Evolutionary conservation across 2,329 filamentous ascomycete species (phyloP).

Genomic region (Cytospora mali): DNA sequence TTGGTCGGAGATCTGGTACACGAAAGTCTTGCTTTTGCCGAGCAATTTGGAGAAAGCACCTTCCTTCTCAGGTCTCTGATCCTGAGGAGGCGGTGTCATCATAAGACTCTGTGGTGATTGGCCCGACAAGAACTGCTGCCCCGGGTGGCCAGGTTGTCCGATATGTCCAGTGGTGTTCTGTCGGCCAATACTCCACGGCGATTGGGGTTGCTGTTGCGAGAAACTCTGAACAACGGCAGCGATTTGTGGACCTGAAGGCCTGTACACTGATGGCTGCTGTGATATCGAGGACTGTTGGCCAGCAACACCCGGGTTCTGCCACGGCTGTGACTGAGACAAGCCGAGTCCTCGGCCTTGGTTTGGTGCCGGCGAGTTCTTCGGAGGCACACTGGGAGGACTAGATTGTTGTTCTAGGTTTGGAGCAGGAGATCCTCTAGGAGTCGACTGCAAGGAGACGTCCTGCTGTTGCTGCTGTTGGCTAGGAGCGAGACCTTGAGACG

Average conservation of each 20-base stretch:
- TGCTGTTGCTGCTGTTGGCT: slow-evolving; percentile 18
- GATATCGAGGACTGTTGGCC: slow-evolving; percentile 5
- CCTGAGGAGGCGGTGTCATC: slow-evolving; percentile 22
- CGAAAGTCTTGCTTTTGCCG: slow-evolving; percentile 28
- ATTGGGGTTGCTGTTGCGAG: slow-evolving; percentile 15
- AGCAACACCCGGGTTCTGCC: slow-evolving; percentile 3
- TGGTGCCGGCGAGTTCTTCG: slow-evolving; percentile 17
- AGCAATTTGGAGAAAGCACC: slow-evolving; percentile 29
- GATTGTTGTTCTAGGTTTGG: slow-evolving; percentile 20
- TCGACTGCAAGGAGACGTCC: slow-evolving; percentile 17
- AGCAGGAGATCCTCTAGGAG: slow-evolving; percentile 23
- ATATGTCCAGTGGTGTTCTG: slow-evolving; percentile 14
- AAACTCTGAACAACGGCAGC: slow-evolving; percentile 17
- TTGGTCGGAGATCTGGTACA: slow-evolving; percentile 24
- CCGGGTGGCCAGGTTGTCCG: slow-evolving; percentile 1
- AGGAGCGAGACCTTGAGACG: slow-evolving; percentile 17
- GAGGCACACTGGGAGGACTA: slow-evolving; percentile 18
- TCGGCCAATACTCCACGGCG: slow-evolving; percentile 21
- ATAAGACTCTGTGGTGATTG: slow-evolving; percentile 20
- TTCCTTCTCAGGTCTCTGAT: slow-evolving; percentile 27
- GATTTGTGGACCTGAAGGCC: slow-evolving; percentile 23
- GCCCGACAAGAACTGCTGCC: slow-evolving; percentile 13
- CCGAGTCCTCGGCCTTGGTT: slow-evolving; percentile 15
- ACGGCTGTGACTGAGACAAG: slow-evolving; percentile 4
- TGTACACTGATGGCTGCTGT: slow-evolving; percentile 25